A percentile compares a stretch with the other conserved stretches of the same genome.
These are phyloP conservation scores for Calycina herbarum DNA, from an alignment of 2,329 filamentous ascomycete genomes.

Conservation along the genomic window DNA sequence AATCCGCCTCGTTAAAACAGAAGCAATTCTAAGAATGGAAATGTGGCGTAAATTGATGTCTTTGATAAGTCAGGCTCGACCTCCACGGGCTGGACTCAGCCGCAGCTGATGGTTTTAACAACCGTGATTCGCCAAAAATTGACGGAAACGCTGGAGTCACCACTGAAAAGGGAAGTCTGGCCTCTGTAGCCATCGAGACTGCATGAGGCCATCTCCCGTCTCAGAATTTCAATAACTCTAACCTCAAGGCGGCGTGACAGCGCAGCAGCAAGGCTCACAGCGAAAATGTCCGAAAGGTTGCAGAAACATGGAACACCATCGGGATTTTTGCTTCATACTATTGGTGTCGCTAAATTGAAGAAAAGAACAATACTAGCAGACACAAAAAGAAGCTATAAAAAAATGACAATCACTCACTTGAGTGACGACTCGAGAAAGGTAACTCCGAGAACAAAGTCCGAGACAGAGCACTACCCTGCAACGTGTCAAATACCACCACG, in stretches of 20 bases:
- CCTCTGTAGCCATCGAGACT: neutral
- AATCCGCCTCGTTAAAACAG: neutral
- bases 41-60: slow-evolving; percentile 7
- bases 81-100: slow-evolving; percentile 7
- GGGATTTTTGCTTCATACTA: neutral
- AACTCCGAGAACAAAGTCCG: neutral
- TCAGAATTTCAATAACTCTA: neutral
- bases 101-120: slow-evolving; percentile 9
- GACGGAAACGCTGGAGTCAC: neutral
- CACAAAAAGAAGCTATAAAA: neutral
- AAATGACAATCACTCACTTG: neutral
- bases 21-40: slow-evolving; percentile 3
- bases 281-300: neutral
- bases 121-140: neutral
- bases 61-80: slow-evolving; percentile 6
- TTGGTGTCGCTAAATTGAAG: neutral
- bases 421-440: neutral
- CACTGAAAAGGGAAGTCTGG: neutral
- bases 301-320: neutral
- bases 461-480: neutral
- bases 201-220: neutral
- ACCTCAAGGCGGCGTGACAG: too few species aligned
- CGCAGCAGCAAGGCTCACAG: neutral
- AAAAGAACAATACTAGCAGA: neutral
- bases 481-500: neutral